Evolutionary conservation across 2,329 filamentous ascomycete species (phyloP), one percentile per base, ranked within the genome.

Genomic region (Stemphylium lycopersici): DNA sequence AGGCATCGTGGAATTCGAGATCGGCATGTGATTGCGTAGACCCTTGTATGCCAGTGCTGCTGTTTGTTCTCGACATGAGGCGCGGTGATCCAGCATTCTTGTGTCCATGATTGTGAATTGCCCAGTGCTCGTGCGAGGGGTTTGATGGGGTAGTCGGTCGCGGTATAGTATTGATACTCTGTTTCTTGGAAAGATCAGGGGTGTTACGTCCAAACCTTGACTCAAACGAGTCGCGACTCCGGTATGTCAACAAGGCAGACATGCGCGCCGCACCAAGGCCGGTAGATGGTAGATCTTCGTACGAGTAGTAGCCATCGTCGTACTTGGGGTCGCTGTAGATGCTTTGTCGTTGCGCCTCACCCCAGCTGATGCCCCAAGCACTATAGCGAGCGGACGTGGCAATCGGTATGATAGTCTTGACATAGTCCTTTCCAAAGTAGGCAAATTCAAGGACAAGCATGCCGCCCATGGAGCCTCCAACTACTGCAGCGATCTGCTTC

Each of bases 251-350:
- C 33, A 99, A 84, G 1, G 95, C 95, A 52, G 93, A 91, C 95
- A 99, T 99, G 68, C 95, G 91, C 22, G 95, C 95, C 6, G 95
- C 95, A 11, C 93, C 92, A 2, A 99, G 84, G 0, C 95, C 95
- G 0, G 92, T 89, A 0, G 87, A 81, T 0, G 95, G 95, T 31
- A 93, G 93, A 65, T 98, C 91, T 29, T 90, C 84, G 67, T 95
- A 96, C 1, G 86, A 70, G 73, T 98, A 99, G 78, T 97, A 98
- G 39, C 95, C 95, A 69, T 98, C 93, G 58, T 97, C 92, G 75
- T 99, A 99, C 79, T 97, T 98, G 29, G 95, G 95, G 73, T 99
- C 95, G 34, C 91, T 93, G 78, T 98, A 99, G 73, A 99, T 98
- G 82, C 90, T 93, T 77, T 95, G 90, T 46, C 91, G 83, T 74